These are phyloP conservation scores for Cutaneotrichosporon cyanovorans DNA, from an alignment of 1,284 basidiomycete species.

Conservation along the genomic window DNA sequence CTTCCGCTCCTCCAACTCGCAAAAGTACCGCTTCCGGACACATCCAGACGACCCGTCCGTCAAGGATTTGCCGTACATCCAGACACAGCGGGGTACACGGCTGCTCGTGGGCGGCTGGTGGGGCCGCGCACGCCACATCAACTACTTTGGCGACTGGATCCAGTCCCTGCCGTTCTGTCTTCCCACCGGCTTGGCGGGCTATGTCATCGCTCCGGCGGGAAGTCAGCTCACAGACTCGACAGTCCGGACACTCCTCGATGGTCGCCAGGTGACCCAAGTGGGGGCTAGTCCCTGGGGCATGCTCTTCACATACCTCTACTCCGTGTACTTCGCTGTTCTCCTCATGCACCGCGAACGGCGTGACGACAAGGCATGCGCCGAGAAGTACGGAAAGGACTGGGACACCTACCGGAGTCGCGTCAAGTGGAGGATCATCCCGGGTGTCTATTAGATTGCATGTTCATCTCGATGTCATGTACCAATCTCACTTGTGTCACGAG, in stretches of 20 bases:
- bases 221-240: neutral
- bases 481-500: too few species aligned
- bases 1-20: conserved; percentile 8
- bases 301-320: conserved; percentile 9
- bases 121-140: too few species aligned
- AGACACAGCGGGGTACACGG: too few species aligned
- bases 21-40: conserved; percentile 7
- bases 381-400: conserved; percentile 9
- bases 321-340: conserved; percentile 6
- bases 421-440: conserved; percentile 4
- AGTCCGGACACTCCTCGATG: conserved; percentile 2
- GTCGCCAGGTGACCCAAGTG: conserved; percentile 1
- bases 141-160: too few species aligned
- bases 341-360: conserved; percentile 7
- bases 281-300: conserved; percentile 8
- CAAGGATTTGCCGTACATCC: too few species aligned
- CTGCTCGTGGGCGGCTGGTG: too few species aligned
- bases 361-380: conserved; percentile 5
- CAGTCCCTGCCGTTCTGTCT: too few species aligned
- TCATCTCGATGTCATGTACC: too few species aligned
- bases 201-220: conserved; percentile 1
- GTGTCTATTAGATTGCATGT: conserved; percentile 9
- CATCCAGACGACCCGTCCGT: conserved; percentile 4
- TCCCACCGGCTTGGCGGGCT: conserved; percentile 2
- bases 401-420: conserved; percentile 4